Conservation (phyloP, 2,329 filamentous ascomycete species). For the Boeremia exigua region DNA sequence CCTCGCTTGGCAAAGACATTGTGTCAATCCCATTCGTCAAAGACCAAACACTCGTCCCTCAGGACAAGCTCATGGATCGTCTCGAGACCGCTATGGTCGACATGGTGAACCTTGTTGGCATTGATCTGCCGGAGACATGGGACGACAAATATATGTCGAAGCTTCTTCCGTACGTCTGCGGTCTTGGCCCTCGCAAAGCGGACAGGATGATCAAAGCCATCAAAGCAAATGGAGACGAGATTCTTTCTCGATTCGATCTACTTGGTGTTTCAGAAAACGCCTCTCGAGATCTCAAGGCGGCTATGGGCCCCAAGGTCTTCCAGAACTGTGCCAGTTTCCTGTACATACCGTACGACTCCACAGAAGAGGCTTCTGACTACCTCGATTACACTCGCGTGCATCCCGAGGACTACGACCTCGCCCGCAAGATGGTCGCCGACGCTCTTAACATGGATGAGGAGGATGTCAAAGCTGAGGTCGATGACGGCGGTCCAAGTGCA, state of each 20-base stretch:
- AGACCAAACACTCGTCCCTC: constrained; percentile 84
- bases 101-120: constrained; percentile 95
- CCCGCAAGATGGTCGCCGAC: constrained; percentile 97
- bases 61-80: constrained; percentile 84
- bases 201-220: constrained; percentile 86
- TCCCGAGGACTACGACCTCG: constrained; percentile 97
- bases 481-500: constrained; percentile 86
- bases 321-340: constrained; percentile 97
- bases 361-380: constrained; percentile 83
- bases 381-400: constrained; percentile 97
- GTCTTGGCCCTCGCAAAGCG: constrained; percentile 90
- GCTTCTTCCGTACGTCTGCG: constrained; percentile 87
- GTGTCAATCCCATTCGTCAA: constrained; percentile 86
- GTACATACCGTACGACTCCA: constrained; percentile 85
- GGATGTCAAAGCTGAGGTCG: constrained; percentile 92
- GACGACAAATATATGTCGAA: constrained; percentile 82
- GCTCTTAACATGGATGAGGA: constrained; percentile 96
- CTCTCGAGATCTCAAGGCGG: constrained; percentile 42
- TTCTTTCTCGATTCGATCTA: constrained; percentile 84
- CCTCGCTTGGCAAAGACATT: constrained; percentile 86
- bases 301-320: constrained; percentile 87
- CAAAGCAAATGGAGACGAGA: constrained; percentile 85
- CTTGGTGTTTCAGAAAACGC: constrained; percentile 85
- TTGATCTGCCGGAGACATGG: constrained; percentile 93
- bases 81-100: constrained; percentile 98